Evolutionary conservation across 768 basidiomycete species (phyloP).

Genomic region (Mycena haematopus): DNA sequence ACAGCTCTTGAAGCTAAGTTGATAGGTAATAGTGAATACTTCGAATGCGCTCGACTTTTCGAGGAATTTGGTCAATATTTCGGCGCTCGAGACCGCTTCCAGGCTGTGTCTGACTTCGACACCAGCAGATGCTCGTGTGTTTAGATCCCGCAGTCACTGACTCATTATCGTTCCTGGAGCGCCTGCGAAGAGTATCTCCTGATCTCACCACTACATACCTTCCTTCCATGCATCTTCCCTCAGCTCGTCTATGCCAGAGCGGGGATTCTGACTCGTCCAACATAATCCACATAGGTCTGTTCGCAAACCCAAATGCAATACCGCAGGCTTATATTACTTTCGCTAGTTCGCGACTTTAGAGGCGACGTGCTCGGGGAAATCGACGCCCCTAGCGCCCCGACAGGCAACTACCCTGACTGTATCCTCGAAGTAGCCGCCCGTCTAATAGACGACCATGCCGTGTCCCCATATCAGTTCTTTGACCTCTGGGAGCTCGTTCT

Average conservation of each 20-base stretch:
- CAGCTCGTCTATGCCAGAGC: background rate
- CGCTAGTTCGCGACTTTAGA: slow-evolving; percentile 24
- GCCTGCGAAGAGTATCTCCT: too few species aligned
- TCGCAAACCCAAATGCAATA: background rate
- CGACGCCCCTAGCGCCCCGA: slow-evolving; percentile 14
- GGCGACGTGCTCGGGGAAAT: slow-evolving; percentile 26
- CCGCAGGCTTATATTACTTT: background rate
- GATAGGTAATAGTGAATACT: too few species aligned
- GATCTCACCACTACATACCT: too few species aligned
- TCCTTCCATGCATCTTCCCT: slow-evolving; percentile 14
- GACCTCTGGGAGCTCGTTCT: slow-evolving; percentile 31
- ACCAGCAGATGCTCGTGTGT: too few species aligned
- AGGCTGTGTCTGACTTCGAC: too few species aligned
- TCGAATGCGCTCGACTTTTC: too few species aligned
- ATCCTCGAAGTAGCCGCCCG: slow-evolving; percentile 25
- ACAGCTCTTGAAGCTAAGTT: slow-evolving; percentile 58
- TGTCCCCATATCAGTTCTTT: slow-evolving; percentile 14
- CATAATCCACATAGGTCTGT: slow-evolving; percentile 18
- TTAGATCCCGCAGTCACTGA: too few species aligned
- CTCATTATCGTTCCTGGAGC: too few species aligned
- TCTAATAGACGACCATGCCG: slow-evolving; percentile 22
- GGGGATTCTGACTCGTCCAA: background rate
- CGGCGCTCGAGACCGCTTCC: too few species aligned
- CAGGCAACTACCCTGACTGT: slow-evolving; percentile 24
- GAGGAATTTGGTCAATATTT: too few species aligned